Evolutionary conservation across 2,329 filamentous ascomycete genomes (phyloP), one percentile per base, ranked within the genome.

Genomic region (Elsinoe arachidis): DNA sequence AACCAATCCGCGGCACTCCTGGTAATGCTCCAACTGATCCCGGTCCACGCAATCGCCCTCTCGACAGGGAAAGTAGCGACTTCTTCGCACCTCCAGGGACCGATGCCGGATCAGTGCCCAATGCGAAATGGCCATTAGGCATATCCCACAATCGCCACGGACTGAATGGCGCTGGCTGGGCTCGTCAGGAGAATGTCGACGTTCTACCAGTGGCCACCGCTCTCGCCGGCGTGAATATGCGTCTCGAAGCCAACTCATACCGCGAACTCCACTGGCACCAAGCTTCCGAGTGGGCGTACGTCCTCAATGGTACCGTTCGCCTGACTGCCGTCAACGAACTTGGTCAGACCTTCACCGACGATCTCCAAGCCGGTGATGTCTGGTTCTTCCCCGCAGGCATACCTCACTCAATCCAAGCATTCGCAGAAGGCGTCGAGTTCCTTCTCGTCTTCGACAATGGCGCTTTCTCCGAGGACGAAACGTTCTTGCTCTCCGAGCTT

Each of bases 381-480:
- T 80, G 79, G 78, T 80, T 77, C 65, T 81, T 80, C 67, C 41
- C 81, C 79, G 61, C 65, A 17, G 68, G 67, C 15, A 58, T 65
- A 0, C 64, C 67, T 6, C 68, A 69, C 57, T 61, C 51, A 6
- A 68, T 69, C 21, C 67, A 69, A 67, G 81, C 74, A 0, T 75
- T 82, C 11, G 78, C 77, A 3, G 71, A 77, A 33, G 81, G 81
- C 1, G 72, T 70, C 39, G 81, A 84, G 64, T 84, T 83, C 64
- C 72, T 84, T 1, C 73, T 84, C 2, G 76, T 85, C 51, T 85
- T 85, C 61, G 77, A 85, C 67, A 70, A 78, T 57, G 82, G 81
- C 3, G 66, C 68, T 4, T 84, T 84, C 69, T 78, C 74, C 54
- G 82, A 84, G 67, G 79, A 83, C 57, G 74, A 73, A 46, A 84